Percentiles rank a stretch among this genome's conserved stretches.
These are phyloP conservation scores for Curvularia eragrostidis DNA, from an alignment of 2,329 filamentous ascomycete species.

Conservation along the genomic window DNA sequence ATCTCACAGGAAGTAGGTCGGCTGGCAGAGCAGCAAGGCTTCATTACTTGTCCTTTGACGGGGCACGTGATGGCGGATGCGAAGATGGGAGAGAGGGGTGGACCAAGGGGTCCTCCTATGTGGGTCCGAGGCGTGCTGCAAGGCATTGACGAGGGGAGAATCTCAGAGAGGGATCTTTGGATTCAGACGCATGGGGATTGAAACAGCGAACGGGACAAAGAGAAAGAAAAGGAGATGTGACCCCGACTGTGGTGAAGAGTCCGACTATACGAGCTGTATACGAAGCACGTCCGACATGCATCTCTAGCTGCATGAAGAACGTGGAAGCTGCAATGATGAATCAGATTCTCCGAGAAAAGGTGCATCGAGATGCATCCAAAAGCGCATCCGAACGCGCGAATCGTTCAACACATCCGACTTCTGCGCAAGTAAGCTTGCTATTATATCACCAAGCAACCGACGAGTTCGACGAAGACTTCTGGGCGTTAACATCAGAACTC, in stretches of 20 bases:
- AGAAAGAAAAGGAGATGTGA: background rate
- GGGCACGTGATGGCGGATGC: slow-evolving; percentile 6
- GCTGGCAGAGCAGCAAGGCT: slow-evolving; percentile 27
- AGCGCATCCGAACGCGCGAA: background rate
- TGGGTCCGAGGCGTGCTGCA: slow-evolving; percentile 37
- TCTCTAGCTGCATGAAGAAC: background rate
- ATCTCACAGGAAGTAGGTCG: slow-evolving; percentile 35
- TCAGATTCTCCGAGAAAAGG: background rate
- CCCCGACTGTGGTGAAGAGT: background rate
- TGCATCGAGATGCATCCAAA: background rate
- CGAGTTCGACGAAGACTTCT: background rate
- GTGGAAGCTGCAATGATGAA: background rate
- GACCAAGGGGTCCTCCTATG: slow-evolving; percentile 24
- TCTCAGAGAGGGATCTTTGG: slow-evolving; percentile 39
- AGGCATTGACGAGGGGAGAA: slow-evolving; percentile 38
- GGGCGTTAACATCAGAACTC: background rate
- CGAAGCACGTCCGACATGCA: background rate
- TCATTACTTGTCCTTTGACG: slow-evolving; percentile 31
- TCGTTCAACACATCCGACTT: background rate
- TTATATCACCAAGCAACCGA: background rate
- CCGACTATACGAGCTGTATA: background rate
- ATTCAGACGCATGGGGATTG: slow-evolving; percentile 31
- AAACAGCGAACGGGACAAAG: background rate
- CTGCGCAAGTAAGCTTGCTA: background rate
- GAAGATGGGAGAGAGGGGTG: slow-evolving; percentile 5